These are phyloP conservation scores for Fusarium solani-melongenae DNA, from an alignment of 2,329 filamentous ascomycete genomes.

Conservation along the genomic window DNA sequence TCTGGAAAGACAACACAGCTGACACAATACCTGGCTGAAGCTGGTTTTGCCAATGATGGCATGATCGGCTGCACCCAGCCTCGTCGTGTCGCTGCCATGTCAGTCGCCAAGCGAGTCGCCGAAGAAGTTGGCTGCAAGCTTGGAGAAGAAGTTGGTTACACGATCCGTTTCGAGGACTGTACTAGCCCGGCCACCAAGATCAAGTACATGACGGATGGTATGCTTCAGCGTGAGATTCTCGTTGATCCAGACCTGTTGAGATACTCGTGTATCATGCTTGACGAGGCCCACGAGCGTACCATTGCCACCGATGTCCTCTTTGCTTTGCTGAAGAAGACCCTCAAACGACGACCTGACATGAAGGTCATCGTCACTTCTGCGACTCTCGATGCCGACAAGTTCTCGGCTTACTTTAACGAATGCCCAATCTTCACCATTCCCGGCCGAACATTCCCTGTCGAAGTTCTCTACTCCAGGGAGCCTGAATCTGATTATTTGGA, in stretches of 20 bases:
- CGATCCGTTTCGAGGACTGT: constrained; percentile 96
- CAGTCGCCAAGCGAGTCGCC: constrained; percentile 94
- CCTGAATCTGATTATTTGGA: constrained; percentile 97
- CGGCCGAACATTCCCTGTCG: constrained; percentile 93
- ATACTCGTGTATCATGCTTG: constrained; percentile 97
- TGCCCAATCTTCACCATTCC: constrained; percentile 98
- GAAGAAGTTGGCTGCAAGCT: constrained; percentile 94
- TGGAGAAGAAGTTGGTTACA: constrained; percentile 95
- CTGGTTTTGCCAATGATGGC: constrained; percentile 85
- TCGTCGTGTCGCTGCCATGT: constrained; percentile 96
- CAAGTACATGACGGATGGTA: constrained; percentile 99
- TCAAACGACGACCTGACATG: constrained; percentile 86
- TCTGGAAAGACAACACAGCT: constrained; percentile 98
- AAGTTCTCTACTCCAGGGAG: constrained; percentile 94
- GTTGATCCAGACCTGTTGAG: constrained; percentile 88
- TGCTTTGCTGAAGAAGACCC: constrained; percentile 90
- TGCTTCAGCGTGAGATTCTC: constrained; percentile 95
- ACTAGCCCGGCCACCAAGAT: constrained; percentile 90
- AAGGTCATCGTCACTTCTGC: constrained; percentile 97
- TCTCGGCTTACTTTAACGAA: constrained; percentile 94
- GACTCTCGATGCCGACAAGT: constrained; percentile 96
- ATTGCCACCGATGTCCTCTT: constrained; percentile 97
- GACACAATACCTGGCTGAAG: constrained; percentile 94
- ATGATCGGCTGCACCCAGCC: constrained; percentile 98
- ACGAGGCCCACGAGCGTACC: constrained; percentile 97